Base-by-base conservation (phyloP, 371 early-diverging fungal genomes). In the Actinomucor elegans region DNA sequence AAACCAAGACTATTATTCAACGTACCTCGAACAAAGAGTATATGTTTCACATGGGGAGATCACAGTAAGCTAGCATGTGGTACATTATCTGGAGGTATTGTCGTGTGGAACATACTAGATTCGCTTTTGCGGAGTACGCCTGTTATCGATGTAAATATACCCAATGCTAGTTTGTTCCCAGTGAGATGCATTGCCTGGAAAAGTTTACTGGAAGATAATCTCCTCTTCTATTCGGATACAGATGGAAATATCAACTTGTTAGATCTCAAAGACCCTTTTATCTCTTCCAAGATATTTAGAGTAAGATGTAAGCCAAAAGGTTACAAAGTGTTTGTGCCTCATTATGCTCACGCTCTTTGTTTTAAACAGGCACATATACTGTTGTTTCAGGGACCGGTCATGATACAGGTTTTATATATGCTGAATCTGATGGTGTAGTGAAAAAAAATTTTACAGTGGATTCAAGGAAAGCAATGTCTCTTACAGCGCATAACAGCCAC, bases 21-120 rank as follows among this genome's bases (percentile, higher is more conserved):
- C 9, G 18, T 61, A 40, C 46, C 49, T 18, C 46, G 45, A n/a
- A 37, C 42, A 33, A 14, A 38, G 14, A 47, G 46, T 15, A 52
- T 49, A n/a, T 56, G 53, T 27, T 28, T 61, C 2, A 42, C 57
- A 20, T 70, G 70, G 74, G 68, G 67, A 11, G 59, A 62, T 1
- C 29, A 56, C 18, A 38, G 38, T 23, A 44, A 40, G 5, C 18
- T 75, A 11, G 67, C 75, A 5, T 58, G 57, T 48, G 71, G 75
- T 14, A 59, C 46, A 35, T 34, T 44, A 28, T 41, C 48, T 45
- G 75, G 75, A 40, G 37, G 33, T 12, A 49, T 75, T 18, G 38
- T 56, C 6, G 28, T 71, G 9, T 74, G 59, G 64, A 48, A 68
- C 37, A 51, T 67, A 3, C 35, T 54, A 1, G 27, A n/a, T 1